A percentile compares a stretch with the other conserved stretches of the same genome.
Conservation (phyloP, 768 basidiomycete species). For the Terana coerulea region DNA sequence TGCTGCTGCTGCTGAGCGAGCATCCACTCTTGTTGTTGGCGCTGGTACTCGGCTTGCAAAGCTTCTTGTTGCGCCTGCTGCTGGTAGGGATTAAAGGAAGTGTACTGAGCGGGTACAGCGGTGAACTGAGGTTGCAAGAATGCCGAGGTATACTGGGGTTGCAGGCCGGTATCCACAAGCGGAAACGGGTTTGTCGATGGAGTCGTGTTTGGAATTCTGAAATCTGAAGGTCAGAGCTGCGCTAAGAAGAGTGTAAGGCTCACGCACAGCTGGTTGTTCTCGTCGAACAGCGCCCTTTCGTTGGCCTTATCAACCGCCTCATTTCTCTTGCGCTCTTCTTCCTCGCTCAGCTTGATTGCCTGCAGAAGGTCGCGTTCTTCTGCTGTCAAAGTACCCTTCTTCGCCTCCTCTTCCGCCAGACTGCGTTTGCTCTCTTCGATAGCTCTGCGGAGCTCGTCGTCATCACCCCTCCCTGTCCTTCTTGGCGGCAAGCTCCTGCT, state of each 20-base stretch:
- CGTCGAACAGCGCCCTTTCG: conserved; percentile 78
- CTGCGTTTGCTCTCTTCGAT: conserved; percentile 87
- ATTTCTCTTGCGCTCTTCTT: conserved; percentile 81
- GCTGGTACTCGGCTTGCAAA: conserved; percentile 42
- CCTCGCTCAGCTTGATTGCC: conserved; percentile 83
- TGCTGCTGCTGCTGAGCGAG: conserved; percentile 33
- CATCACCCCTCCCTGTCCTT: conserved; percentile 44
- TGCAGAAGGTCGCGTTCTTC: conserved; percentile 83
- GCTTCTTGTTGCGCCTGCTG: conserved; percentile 92
- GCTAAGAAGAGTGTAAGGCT: not conserved
- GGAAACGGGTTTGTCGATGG: conserved; percentile 55
- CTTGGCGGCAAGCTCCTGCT: conserved; percentile 25
- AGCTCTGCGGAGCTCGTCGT: conserved; percentile 81
- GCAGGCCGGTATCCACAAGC: conserved; percentile 55
- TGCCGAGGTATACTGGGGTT: conserved; percentile 73
- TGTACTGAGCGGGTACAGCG: conserved; percentile 59
- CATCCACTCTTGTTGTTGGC: not conserved
- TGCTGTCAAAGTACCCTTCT: conserved; percentile 35
- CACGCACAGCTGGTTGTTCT: conserved; percentile 73
- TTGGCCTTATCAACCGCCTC: conserved; percentile 72
- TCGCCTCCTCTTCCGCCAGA: conserved; percentile 64
- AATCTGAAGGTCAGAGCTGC: not conserved
- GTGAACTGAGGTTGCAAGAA: conserved; percentile 76
- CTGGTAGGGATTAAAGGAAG: conserved; percentile 91
- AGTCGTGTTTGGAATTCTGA: conserved; percentile 9